Evolutionary conservation across 2,329 filamentous ascomycete species (phyloP).

Genomic region (Lachnellula arida): DNA sequence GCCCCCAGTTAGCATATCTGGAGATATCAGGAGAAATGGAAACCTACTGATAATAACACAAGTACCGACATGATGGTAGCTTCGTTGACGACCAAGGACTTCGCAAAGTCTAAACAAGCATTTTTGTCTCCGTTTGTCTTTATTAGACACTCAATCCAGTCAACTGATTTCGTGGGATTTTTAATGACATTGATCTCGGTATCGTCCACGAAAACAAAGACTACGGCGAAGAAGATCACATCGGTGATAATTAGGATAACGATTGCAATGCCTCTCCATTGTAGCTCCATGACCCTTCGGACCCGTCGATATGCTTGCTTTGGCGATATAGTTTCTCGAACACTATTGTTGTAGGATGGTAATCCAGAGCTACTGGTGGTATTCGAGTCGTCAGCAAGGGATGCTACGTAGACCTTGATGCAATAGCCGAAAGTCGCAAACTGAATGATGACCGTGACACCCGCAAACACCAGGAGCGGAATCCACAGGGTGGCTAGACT

Average conservation of each 20-base stretch:
- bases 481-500: constrained; percentile 87
- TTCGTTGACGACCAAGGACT: constrained; percentile 64
- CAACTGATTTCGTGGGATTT: constrained; percentile 43
- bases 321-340: constrained; percentile 65
- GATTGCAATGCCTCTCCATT: constrained; percentile 90
- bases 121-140: constrained; percentile 54
- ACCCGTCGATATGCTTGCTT: constrained; percentile 85
- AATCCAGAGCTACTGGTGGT: constrained; percentile 69
- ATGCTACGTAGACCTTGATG: constrained; percentile 87
- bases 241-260: constrained; percentile 86
- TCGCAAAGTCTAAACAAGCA: constrained; percentile 58
- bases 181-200: constrained; percentile 35
- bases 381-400: constrained; percentile 66
- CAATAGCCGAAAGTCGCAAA: constrained; percentile 87
- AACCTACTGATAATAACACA: constrained; percentile 70
- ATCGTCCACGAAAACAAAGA: constrained; percentile 85
- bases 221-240: constrained; percentile 87
- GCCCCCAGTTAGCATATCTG: constrained; percentile 22
- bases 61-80: constrained; percentile 76
- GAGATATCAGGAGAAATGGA: neutral
- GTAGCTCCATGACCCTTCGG: constrained; percentile 78
- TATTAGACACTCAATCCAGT: constrained; percentile 72
- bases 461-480: constrained; percentile 74
- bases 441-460: constrained; percentile 72
- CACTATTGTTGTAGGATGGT: constrained; percentile 70